Evolutionary conservation across 768 basidiomycete species (phyloP).

Genomic region (Russula sp.): DNA sequence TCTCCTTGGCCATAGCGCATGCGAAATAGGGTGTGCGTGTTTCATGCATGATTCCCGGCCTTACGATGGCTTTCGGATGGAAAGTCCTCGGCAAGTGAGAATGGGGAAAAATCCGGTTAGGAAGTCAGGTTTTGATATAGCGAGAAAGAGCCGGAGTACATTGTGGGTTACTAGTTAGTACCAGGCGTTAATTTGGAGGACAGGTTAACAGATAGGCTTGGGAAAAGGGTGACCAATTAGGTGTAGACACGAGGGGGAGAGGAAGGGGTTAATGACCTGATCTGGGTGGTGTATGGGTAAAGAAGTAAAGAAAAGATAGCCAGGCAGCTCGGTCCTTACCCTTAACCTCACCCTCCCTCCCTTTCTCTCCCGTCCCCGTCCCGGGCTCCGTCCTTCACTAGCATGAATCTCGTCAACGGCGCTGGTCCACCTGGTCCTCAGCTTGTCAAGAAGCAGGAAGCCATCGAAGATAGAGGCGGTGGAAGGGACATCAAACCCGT

Average conservation of each 20-base stretch:
- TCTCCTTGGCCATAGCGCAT: neutral
- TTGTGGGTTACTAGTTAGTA: neutral
- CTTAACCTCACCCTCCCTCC: slow-evolving; percentile 8
- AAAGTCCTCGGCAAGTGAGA: neutral
- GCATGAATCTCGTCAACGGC: slow-evolving; percentile 22
- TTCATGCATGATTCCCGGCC: neutral
- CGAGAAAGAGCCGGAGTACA: neutral
- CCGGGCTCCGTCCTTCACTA: slow-evolving; percentile 7
- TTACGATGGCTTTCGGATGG: neutral
- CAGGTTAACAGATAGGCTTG: neutral
- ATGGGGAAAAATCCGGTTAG: neutral
- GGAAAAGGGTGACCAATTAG: neutral
- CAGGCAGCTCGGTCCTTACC: neutral
- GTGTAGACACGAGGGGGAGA: neutral
- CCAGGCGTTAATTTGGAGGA: too few relatives aligned
- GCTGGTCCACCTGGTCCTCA: slow-evolving; percentile 3
- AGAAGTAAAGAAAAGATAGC: neutral
- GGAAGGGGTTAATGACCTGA: neutral
- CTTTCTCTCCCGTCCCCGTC: neutral
- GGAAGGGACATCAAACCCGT: slow-evolving; percentile 63
- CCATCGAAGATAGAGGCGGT: slow-evolving; percentile 35
- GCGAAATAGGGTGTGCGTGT: neutral
- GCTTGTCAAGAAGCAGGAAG: slow-evolving; percentile 56
- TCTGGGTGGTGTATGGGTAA: neutral
- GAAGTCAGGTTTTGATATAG: neutral